Base-by-base conservation (phyloP, 202 grass and related monocot species). In the Eragrostis tef region DNA sequence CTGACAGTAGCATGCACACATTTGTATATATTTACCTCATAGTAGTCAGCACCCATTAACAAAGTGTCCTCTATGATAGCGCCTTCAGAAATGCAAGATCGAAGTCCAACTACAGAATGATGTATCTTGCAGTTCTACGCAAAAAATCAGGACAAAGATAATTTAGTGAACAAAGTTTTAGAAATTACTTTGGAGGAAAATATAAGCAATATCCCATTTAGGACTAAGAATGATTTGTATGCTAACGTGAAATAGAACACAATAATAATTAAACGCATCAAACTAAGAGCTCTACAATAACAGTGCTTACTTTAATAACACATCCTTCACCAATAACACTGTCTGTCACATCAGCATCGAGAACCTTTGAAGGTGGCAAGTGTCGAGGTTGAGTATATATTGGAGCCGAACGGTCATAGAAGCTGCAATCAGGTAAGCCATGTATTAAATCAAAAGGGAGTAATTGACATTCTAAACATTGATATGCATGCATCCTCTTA, bases 271-370 rank as follows among this genome's bases (percentile, higher is more conserved):
- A 17, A 51, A 51, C 14, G 49, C 49, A 17, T 51, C 49, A 51
- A 51, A 51, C 14, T 4, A 51, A 51, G 15, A 51, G 14, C 15
- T 51, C 3, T 14, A 6, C 49, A 17, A 6, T 51, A 16, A 51
- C 92, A 86, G 94, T 56, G 90, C 83, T 81, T 90, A 99, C 96
- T 87, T 96, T 95, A 47, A 99, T 99, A 45, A 99, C 93, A 78
- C 96, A 99, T 31, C 96, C 96, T 79, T 99, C 96, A 9, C 96
- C 96, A 52, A 99, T 96, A 67, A 99, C 96, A 81, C 96, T 99
- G 51, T 99, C 92, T 26, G 91, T 92, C 34, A 99, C 93, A 76
- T 99, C 91, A 79, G 93, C 96, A 89, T 93, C 88, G 76, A 95
- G 93, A 86, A 99, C 90, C 81, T 96, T 99, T 5, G 96, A 96